phyloP scores from a whole-genome alignment of 176 grass and related monocot species.

The Ananas comosus region DNA sequence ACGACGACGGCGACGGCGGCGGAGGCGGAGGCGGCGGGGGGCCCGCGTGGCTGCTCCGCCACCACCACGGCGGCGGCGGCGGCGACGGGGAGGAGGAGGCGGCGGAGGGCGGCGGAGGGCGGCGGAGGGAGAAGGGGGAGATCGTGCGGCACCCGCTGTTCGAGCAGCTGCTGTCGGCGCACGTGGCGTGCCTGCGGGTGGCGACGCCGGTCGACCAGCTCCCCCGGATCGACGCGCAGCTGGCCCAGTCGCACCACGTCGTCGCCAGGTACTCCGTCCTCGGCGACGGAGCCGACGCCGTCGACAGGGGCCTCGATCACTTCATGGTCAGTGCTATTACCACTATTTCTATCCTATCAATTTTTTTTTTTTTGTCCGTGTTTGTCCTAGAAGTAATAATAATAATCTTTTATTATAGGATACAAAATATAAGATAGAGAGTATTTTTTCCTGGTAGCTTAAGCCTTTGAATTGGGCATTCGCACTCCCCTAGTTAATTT shows the following conservation, averaged over 20 bases:
- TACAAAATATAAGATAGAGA: too few relatives aligned
- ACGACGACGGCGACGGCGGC: not conserved
- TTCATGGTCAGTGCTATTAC: constrained; percentile 9
- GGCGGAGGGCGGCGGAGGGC: not conserved
- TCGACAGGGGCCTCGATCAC: constrained; percentile 13
- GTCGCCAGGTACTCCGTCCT: constrained; percentile 17
- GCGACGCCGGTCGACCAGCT: constrained; percentile 29
- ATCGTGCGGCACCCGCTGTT: constrained; percentile 17
- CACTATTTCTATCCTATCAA: too few relatives aligned
- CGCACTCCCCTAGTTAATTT: too few relatives aligned
- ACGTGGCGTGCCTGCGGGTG: constrained; percentile 22
- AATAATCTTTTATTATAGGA: too few relatives aligned
- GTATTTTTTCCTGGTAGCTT: too few relatives aligned
- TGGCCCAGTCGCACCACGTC: constrained; percentile 17
- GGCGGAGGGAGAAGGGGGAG: constrained; percentile 12
- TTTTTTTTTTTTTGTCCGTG: too few relatives aligned
- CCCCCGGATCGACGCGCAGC: constrained; percentile 20
- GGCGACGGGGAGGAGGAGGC: not conserved
- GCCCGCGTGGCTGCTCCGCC: not conserved
- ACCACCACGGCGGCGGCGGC: not conserved
- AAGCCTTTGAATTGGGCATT: too few relatives aligned
- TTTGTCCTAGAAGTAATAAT: too few relatives aligned
- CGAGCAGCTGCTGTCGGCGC: constrained; percentile 23
- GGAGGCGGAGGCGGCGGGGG: not conserved
- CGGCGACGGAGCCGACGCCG: not conserved